A percentile compares a stretch with the other conserved stretches of the same genome.
These are phyloP conservation scores for Alternaria triticina DNA, from an alignment of 2,329 filamentous ascomycete species.

Conservation along the genomic window DNA sequence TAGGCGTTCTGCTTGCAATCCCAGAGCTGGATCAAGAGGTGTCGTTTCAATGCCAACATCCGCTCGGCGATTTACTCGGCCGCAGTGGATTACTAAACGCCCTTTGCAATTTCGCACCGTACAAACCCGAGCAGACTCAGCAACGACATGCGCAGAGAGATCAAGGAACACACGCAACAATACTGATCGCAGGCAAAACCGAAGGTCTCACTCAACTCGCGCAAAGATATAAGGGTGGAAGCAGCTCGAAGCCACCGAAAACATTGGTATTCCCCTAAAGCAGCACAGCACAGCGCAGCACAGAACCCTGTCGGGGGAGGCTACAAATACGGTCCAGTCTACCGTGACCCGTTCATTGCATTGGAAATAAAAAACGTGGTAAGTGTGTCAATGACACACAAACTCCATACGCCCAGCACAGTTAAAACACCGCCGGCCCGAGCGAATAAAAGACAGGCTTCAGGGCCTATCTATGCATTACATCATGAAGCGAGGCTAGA, in stretches of 20 bases:
- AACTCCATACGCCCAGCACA: constrained; percentile 23
- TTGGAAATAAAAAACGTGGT: not conserved
- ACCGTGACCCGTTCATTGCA: not conserved
- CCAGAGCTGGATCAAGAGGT: not conserved
- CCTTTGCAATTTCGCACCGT: not conserved
- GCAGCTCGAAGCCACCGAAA: not conserved
- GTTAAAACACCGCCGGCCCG: constrained; percentile 15
- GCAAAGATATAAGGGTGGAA: not conserved
- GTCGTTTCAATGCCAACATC: not conserved
- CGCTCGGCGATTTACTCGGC: not conserved
- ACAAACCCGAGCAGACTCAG: not conserved
- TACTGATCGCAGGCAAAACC: not conserved
- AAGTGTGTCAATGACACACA: not conserved
- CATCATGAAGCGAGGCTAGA: constrained; percentile 14
- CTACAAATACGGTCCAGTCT: not conserved
- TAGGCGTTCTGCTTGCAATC: not conserved
- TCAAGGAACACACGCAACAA: not conserved
- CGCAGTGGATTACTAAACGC: not conserved
- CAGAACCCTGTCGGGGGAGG: not conserved
- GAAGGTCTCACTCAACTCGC: not conserved
- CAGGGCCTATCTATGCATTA: constrained; percentile 29
- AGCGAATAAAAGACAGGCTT: constrained; percentile 13
- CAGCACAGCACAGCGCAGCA: not conserved
- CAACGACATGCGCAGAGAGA: not conserved
- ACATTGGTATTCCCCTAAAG: not conserved